Conservation (phyloP, 768 basidiomycete genomes). For the Tricholoma hemisulphureum region DNA sequence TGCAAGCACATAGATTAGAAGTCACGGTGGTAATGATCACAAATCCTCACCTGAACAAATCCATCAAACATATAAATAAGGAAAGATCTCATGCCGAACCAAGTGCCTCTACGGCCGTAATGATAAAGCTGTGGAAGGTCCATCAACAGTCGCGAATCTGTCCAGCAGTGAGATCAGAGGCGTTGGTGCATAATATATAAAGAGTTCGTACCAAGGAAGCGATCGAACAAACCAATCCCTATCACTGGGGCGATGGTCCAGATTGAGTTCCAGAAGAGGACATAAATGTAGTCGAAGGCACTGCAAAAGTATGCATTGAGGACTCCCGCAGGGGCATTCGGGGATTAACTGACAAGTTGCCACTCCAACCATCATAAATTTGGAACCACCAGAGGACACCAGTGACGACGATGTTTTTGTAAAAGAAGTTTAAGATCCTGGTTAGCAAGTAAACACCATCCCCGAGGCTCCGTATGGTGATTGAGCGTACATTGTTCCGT, state of each 20-base stretch:
- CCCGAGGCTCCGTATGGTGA: not conserved
- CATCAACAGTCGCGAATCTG: slow-evolving; percentile 85
- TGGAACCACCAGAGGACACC: slow-evolving; percentile 99
- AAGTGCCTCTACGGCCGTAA: slow-evolving; percentile 74
- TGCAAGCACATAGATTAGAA: not conserved
- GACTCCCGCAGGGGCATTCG: slow-evolving; percentile 1
- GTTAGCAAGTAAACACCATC: not conserved
- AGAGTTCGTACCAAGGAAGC: slow-evolving; percentile 68
- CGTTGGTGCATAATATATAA: not conserved
- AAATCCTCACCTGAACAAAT: slow-evolving; percentile 19
- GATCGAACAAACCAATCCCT: slow-evolving; percentile 93
- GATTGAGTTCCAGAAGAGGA: slow-evolving; percentile 97
- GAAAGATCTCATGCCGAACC: slow-evolving; percentile 78
- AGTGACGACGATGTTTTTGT: slow-evolving; percentile 95
- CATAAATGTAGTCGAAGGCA: slow-evolving; percentile 85
- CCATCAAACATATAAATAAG: slow-evolving; percentile 19
- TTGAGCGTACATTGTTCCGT: slow-evolving; percentile 81
- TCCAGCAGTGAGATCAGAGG: not conserved
- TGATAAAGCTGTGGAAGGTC: slow-evolving; percentile 87
- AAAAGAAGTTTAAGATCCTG: slow-evolving; percentile 97
- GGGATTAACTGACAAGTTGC: slow-evolving; percentile 67
- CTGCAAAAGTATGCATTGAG: slow-evolving; percentile 13
- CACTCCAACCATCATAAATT: slow-evolving; percentile 95
- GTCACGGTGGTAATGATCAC: not conserved
- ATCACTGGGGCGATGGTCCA: slow-evolving; percentile 92